Conservation (phyloP, 495 filamentous ascomycete genomes). For the Penicillium crystallinum region DNA sequence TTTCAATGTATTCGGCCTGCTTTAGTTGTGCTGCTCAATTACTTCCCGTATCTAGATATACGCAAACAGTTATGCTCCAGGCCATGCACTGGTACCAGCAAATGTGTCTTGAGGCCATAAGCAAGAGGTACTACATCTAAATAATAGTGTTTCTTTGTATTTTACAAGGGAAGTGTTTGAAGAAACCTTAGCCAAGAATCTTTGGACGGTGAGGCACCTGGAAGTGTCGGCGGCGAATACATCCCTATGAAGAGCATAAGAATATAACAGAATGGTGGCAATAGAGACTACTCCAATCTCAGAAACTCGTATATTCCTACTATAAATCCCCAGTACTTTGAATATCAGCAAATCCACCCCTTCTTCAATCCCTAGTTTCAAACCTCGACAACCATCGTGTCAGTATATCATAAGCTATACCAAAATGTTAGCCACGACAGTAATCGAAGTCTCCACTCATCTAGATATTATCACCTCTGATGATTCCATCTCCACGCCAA, state of each 20-base stretch:
- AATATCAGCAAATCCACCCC: background rate
- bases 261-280: background rate
- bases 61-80: background rate
- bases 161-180: background rate
- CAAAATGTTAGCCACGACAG: slow-evolving; percentile 1
- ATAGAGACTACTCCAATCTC: background rate
- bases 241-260: background rate
- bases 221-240: background rate
- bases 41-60: background rate
- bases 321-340: background rate
- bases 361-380: background rate
- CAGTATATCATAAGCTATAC: background rate
- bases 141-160: background rate
- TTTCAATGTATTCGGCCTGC: background rate
- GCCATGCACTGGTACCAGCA: background rate
- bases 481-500: background rate
- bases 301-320: background rate
- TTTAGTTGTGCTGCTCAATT: background rate
- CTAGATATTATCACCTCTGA: background rate
- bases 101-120: background rate
- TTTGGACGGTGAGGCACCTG: background rate
- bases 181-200: background rate
- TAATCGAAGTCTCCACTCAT: background rate
- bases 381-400: background rate
- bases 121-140: background rate